phyloP scores from a whole-genome alignment of 768 basidiomycete genomes.

The Daedalea quercina region DNA sequence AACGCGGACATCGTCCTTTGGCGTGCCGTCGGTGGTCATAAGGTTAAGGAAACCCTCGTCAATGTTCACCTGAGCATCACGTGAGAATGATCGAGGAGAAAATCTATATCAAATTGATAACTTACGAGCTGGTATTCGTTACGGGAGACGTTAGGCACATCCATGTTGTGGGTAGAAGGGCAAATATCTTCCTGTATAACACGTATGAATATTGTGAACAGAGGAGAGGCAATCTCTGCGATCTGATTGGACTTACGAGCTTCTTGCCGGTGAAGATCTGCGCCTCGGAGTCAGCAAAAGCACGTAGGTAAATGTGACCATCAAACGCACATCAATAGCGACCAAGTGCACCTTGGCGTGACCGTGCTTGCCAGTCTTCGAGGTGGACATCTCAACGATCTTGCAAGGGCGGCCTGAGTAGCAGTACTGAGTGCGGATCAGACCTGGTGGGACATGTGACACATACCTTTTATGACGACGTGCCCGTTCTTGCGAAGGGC shows the following conservation, averaged over 20 bases:
- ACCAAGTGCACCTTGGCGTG: slow-evolving; percentile 99
- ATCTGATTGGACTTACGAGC: slow-evolving; percentile 48
- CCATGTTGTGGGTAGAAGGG: slow-evolving; percentile 99
- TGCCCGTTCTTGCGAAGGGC: slow-evolving; percentile 89
- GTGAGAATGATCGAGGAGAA: neutral
- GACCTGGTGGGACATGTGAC: neutral
- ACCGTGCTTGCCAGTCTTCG: slow-evolving; percentile 99
- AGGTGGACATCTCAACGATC: slow-evolving; percentile 98
- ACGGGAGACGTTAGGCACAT: slow-evolving; percentile 90
- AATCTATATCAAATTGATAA: slow-evolving; percentile 3
- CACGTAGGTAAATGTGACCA: neutral
- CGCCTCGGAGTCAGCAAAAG: neutral
- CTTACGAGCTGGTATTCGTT: slow-evolving; percentile 86
- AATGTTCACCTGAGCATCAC: slow-evolving; percentile 58
- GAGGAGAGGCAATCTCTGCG: neutral
- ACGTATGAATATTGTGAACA: neutral
- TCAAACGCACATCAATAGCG: slow-evolving; percentile 86
- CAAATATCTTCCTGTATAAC: slow-evolving; percentile 82
- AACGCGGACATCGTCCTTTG: slow-evolving; percentile 93
- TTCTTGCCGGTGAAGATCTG: slow-evolving; percentile 99
- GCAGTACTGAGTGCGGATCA: neutral
- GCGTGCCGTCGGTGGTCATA: slow-evolving; percentile 68
- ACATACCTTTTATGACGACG: slow-evolving; percentile 88
- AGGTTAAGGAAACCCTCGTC: slow-evolving; percentile 96
- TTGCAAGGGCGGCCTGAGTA: slow-evolving; percentile 85